These are phyloP conservation scores for Glutinoglossum americanum DNA, from an alignment of 495 filamentous ascomycete genomes.

Conservation along the genomic window DNA sequence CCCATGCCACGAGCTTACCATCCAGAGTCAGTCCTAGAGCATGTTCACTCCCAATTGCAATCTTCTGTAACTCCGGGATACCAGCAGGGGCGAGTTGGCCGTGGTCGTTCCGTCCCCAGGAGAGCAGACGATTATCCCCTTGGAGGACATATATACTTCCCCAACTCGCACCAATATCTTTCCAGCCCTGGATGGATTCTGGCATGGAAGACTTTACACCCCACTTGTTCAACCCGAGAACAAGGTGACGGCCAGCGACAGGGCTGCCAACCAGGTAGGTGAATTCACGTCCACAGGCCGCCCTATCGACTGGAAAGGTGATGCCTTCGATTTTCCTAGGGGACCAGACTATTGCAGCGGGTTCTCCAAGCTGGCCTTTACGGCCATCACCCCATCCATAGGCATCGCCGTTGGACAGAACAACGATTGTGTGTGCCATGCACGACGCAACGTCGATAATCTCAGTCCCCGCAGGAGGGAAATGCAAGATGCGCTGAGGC, in stretches of 20 bases:
- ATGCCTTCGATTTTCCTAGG: slow-evolving; percentile 38
- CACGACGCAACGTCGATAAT: slow-evolving; percentile 41
- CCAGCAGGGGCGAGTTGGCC: slow-evolving; percentile 49
- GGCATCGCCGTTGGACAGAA: slow-evolving; percentile 51
- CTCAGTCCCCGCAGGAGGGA: slow-evolving; percentile 31
- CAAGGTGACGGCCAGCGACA: slow-evolving; percentile 27
- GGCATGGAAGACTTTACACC: slow-evolving; percentile 26
- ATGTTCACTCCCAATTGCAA: slow-evolving; percentile 82
- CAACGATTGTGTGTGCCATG: slow-evolving; percentile 54
- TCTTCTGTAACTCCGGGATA: slow-evolving; percentile 25
- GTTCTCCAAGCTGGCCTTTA: slow-evolving; percentile 59
- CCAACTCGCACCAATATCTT: slow-evolving; percentile 55
- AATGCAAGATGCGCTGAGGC: slow-evolving; percentile 26
- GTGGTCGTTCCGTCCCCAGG: slow-evolving; percentile 67
- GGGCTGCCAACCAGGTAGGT: slow-evolving; percentile 42
- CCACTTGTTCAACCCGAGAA: slow-evolving; percentile 57
- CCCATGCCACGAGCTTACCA: slow-evolving; percentile 51
- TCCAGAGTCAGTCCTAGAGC: slow-evolving; percentile 41
- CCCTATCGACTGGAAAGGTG: slow-evolving; percentile 32
- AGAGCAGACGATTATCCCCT: slow-evolving; percentile 29
- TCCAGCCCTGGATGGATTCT: slow-evolving; percentile 21
- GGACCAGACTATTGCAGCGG: slow-evolving; percentile 22
- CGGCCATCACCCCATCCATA: slow-evolving; percentile 78
- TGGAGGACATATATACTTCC: slow-evolving; percentile 50
- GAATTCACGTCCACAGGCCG: slow-evolving; percentile 63